Evolutionary conservation across 2,329 filamentous ascomycete species (phyloP).

Genomic region (Calonectria fujianensis): DNA sequence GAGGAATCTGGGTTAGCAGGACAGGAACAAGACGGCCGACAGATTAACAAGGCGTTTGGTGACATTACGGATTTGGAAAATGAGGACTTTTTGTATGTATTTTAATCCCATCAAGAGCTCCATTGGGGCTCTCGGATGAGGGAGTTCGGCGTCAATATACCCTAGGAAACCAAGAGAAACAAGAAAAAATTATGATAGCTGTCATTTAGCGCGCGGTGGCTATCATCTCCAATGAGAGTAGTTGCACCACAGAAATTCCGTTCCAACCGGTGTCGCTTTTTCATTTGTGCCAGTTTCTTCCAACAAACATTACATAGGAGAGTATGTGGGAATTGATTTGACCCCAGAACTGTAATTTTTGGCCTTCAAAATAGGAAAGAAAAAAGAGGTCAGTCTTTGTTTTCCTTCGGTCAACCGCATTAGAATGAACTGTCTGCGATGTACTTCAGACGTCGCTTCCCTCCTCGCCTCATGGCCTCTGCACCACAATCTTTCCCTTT

Average conservation of each 20-base stretch:
- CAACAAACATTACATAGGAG: background rate
- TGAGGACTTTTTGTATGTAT: constrained; percentile 79
- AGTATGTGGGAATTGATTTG: background rate
- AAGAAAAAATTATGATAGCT: background rate
- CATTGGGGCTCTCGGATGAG: background rate
- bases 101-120: constrained; percentile 45
- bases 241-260: background rate
- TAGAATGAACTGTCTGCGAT: background rate
- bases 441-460: constrained; percentile 17
- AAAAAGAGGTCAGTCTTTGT: background rate
- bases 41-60: constrained; percentile 56
- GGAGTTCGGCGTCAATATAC: constrained; percentile 29
- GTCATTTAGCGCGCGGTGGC: background rate
- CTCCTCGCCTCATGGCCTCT: background rate
- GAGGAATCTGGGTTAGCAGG: constrained; percentile 42
- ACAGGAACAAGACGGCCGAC: constrained; percentile 31
- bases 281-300: background rate
- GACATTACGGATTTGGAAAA: constrained; percentile 78
- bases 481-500: background rate
- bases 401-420: background rate
- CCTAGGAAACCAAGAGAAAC: background rate
- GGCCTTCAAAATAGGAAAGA: background rate
- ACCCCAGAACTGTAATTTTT: background rate
- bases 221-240: background rate
- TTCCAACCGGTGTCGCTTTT: background rate